A percentile compares a stretch with the other conserved stretches of the same genome.
phyloP scores from a whole-genome alignment of 768 basidiomycete species.

The Melanogaster broomeanus region DNA sequence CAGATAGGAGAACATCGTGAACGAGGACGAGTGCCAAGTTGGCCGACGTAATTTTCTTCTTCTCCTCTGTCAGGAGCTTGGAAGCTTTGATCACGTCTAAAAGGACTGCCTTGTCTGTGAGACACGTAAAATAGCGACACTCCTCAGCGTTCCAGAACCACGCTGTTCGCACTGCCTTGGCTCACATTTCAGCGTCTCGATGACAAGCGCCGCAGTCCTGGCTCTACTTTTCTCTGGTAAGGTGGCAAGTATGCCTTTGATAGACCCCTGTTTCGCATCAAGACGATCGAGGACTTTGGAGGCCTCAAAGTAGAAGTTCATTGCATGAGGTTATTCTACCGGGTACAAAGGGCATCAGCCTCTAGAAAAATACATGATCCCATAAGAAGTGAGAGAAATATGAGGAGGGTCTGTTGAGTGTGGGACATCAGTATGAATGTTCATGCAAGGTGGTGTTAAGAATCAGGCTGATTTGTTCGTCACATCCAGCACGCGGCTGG shows the following conservation, averaged over 20 bases:
- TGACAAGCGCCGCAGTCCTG: conserved; percentile 82
- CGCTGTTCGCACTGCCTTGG: not conserved
- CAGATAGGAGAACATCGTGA: conserved; percentile 84
- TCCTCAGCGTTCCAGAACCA: not conserved
- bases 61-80: conserved; percentile 73
- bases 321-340: conserved; percentile 39
- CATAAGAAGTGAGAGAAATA: conserved; percentile 13
- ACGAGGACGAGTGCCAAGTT: conserved; percentile 85
- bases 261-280: conserved; percentile 88
- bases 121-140: conserved; percentile 5
- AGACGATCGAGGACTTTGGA: conserved; percentile 81
- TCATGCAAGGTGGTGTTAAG: conserved; percentile 12
- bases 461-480: conserved; percentile 44
- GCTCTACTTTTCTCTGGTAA: conserved; percentile 76
- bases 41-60: conserved; percentile 68
- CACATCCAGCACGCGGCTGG: conserved; percentile 48
- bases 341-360: conserved; percentile 28
- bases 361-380: conserved; percentile 23
- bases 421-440: conserved; percentile 30
- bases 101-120: conserved; percentile 76
- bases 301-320: conserved; percentile 97
- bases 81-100: conserved; percentile 66
- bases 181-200: conserved; percentile 95
- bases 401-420: conserved; percentile 15
- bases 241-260: conserved; percentile 78